Base-by-base conservation (phyloP, 164 flowering plant species). In the Dillenia turbinata region DNA sequence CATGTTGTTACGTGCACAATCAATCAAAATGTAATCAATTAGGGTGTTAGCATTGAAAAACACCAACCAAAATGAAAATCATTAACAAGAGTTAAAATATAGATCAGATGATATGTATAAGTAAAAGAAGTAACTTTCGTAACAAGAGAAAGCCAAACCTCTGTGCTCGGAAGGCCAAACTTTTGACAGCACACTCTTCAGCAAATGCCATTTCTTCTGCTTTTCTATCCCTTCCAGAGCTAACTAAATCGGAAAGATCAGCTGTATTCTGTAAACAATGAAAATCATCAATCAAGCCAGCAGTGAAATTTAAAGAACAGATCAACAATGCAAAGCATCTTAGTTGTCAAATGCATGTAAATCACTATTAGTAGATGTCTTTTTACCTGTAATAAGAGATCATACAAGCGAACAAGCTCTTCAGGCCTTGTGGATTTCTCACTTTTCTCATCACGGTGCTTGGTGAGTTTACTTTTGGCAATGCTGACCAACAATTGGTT, bases 321-420 rank as follows among this genome's bases (percentile, higher is more conserved):
- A 47, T 40, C 15, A 12, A 19, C 9, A n/a, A 65, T 50, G 62
- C 17, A 57, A 60, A 9, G 40, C 56, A 33, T 33, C 40, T 33
- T 4, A 33, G 40, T 16, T 52, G 47, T 14, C 33, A 14, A 17
- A 65, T 47, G 0, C 16, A 64, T 43, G 54, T 43, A 52, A 19
- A 46, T 11, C 44, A 56, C 44, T 48, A 66, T n/a, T 54, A 54
- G 1, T 19, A 43, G 9, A 51, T 16, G 1, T 6, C 14, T 4
- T 2, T 17, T 63, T 60, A 92, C 99, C 94, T 89, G 97, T 64
- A 90, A 77, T 60, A 95, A 75, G 61, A 89, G 94, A 81, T 95
- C 97, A 76, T 83, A 95, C 52, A 95, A 74, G 58, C 97, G 89
- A 70, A 92, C 97, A 74, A 92, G 94, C 73, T 92, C 99, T 69